Evolutionary conservation across 306 rosid species (phyloP).

Genomic region (Vigna mungo): DNA sequence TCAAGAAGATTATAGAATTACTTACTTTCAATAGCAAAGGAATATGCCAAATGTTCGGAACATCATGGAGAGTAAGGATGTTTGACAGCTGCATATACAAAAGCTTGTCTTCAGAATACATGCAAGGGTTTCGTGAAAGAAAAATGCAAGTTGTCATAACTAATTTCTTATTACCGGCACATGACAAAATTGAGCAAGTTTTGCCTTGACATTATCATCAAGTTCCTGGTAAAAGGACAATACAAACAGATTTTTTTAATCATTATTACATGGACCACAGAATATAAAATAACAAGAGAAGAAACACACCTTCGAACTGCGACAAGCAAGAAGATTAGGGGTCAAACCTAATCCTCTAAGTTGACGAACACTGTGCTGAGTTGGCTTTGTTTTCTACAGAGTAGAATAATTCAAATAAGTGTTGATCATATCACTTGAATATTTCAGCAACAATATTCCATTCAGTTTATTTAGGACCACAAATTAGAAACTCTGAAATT

Average conservation of each 20-base stretch:
- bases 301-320: constrained; percentile 75
- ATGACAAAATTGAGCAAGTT: constrained; percentile 93
- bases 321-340: constrained; percentile 88
- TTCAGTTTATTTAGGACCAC: constrained; percentile 15
- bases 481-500: constrained; percentile 7
- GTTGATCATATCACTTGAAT: constrained; percentile 18
- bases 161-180: constrained; percentile 73
- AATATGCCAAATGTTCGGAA: constrained; percentile 96
- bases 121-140: not conserved
- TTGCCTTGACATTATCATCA: constrained; percentile 75
- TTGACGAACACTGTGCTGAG: constrained; percentile 91
- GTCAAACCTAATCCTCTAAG: constrained; percentile 87
- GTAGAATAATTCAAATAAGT: constrained; percentile 34
- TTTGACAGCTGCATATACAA: constrained; percentile 68
- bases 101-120: constrained; percentile 11
- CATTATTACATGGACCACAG: constrained; percentile 19
- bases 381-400: constrained; percentile 88
- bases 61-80: constrained; percentile 87
- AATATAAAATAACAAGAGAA: constrained; percentile 34
- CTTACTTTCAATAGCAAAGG: constrained; percentile 89
- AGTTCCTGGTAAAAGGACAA: constrained; percentile 64
- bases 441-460: constrained; percentile 18
- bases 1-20: constrained; percentile 19
- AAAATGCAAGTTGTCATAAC: constrained; percentile 33
- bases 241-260: constrained; percentile 31